Percentiles rank a stretch among this genome's conserved stretches.
phyloP scores from a whole-genome alignment of 164 flowering plant genomes.

The Berberis vulgaris region DNA sequence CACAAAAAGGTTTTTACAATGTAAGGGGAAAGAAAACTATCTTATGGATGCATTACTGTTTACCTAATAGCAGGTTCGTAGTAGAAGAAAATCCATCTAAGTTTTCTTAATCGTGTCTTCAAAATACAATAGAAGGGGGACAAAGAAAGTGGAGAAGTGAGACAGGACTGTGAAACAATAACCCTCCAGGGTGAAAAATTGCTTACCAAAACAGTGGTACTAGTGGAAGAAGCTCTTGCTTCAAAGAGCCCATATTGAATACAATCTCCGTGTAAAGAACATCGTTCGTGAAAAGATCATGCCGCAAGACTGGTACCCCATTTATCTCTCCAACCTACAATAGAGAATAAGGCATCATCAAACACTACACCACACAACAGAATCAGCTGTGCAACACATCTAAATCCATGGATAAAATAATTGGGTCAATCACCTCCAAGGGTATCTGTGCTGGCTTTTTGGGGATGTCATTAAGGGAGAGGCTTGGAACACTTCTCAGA shows the following conservation, averaged over 20 bases:
- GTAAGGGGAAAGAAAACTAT: no score
- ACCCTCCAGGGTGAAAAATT: neutral
- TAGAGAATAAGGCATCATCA: constrained; percentile 1
- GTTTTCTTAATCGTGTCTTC: no score
- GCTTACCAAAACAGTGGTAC: constrained; percentile 95
- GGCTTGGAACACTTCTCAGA: constrained; percentile 73
- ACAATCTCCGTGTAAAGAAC: constrained; percentile 87
- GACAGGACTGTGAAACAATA: neutral
- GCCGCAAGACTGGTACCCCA: constrained; percentile 77
- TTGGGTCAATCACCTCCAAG: constrained; percentile 38
- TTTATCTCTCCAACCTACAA: constrained; percentile 72
- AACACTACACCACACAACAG: neutral
- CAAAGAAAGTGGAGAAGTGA: neutral
- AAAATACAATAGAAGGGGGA: neutral
- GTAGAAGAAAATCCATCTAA: no score
- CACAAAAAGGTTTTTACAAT: no score
- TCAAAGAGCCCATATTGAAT: constrained; percentile 74
- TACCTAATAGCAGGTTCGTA: no score
- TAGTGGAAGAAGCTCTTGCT: constrained; percentile 86
- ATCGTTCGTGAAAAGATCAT: constrained; percentile 95
- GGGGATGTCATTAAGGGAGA: constrained; percentile 81
- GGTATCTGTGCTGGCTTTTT: constrained; percentile 70
- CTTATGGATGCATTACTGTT: no score
- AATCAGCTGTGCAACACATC: neutral
- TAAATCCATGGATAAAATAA: neutral